Percentiles rank a stretch among this genome's conserved stretches.
Conservation (phyloP, 1,139 yeast genomes). For the Pichia sp. region DNA sequence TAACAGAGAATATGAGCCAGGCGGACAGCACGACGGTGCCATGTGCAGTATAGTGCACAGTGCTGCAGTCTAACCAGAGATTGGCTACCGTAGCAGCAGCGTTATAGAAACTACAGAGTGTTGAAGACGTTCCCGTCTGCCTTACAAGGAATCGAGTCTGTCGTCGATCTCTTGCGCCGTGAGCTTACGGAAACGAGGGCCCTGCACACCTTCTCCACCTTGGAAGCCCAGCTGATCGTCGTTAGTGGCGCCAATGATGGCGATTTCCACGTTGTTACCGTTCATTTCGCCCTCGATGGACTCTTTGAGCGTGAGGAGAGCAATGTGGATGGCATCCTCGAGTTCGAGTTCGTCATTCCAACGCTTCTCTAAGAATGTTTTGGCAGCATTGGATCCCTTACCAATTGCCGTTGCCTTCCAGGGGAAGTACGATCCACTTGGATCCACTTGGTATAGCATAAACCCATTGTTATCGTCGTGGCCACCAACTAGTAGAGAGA, state of each 20-base stretch:
- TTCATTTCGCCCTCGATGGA: conserved; percentile 97
- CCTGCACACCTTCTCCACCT: conserved; percentile 68
- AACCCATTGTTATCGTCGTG: conserved; percentile 75
- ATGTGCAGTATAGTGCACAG: too few species aligned
- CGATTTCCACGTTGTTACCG: conserved; percentile 93
- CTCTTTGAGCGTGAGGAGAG: conserved; percentile 88
- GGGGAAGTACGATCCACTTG: conserved; percentile 97
- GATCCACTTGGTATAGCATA: conserved; percentile 94
- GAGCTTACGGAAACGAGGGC: conserved; percentile 85
- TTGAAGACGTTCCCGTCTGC: too few species aligned
- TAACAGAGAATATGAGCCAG: too few species aligned
- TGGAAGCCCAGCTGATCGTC: conserved; percentile 75
- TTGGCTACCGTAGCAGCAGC: too few species aligned
- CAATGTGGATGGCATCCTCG: conserved; percentile 97
- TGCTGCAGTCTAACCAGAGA: too few species aligned
- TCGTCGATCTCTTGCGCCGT: conserved; percentile 91
- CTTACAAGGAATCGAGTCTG: conserved; percentile 79
- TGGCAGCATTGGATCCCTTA: conserved; percentile 88
- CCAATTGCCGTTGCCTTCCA: conserved; percentile 99
- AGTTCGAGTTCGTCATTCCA: conserved; percentile 96
- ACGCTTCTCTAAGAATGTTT: conserved; percentile 94
- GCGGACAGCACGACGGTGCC: too few species aligned
- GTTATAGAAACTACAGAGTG: too few species aligned
- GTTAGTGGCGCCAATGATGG: conserved; percentile 78
- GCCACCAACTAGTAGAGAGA: conserved; percentile 89